Conservation (phyloP, 2,329 filamentous ascomycete species). For the Pseudogymnoascus sp. region DNA sequence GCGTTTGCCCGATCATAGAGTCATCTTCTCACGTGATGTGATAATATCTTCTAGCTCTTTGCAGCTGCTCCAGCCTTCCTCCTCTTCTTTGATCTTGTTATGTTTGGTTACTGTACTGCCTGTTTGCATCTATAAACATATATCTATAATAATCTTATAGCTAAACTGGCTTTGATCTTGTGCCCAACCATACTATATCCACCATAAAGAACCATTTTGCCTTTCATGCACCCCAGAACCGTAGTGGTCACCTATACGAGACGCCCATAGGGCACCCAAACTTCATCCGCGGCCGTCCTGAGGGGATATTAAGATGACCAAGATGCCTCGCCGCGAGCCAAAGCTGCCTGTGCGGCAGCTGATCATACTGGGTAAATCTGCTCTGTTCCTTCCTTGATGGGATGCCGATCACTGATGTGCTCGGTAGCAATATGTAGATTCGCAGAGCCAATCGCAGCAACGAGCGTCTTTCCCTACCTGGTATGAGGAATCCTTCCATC, state of each 20-base stretch:
- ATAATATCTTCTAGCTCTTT: constrained; percentile 2
- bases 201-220: constrained; percentile 1
- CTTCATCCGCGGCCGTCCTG: not conserved
- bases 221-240: not conserved
- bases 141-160: constrained; percentile 3
- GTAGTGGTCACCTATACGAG: constrained; percentile 2
- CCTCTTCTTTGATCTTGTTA: not conserved
- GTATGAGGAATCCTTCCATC: constrained; percentile 24
- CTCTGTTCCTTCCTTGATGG: not conserved
- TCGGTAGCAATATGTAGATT: constrained; percentile 64
- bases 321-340: constrained; percentile 31
- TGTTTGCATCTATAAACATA: constrained; percentile 6
- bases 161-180: not conserved
- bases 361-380: constrained; percentile 60
- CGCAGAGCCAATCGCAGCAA: constrained; percentile 64
- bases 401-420: constrained; percentile 2
- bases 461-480: constrained; percentile 37
- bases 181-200: not conserved
- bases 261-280: not conserved
- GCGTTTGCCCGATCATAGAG: not conserved
- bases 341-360: constrained; percentile 71
- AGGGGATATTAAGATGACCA: constrained; percentile 15
- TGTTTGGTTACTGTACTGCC: not conserved
- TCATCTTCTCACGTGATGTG: not conserved
- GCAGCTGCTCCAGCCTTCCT: not conserved